These are phyloP conservation scores for Kodamaea sagamina DNA, from an alignment of 805 yeast species.

Conservation along the genomic window DNA sequence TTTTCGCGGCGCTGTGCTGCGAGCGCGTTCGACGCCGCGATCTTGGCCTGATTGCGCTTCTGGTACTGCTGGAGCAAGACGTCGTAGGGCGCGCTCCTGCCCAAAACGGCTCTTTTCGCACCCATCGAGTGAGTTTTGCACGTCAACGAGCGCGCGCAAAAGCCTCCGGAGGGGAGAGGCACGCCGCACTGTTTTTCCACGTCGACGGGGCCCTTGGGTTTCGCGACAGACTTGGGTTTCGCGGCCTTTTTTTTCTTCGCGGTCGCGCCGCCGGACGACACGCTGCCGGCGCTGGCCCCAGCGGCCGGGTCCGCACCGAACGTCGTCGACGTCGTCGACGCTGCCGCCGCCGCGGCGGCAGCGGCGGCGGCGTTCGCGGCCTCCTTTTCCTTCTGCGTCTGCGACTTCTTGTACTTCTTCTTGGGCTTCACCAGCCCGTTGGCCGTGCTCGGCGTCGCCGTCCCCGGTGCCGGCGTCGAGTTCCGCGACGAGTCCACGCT, in stretches of 20 bases:
- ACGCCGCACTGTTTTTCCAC: conserved; percentile 97
- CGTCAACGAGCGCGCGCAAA: conserved; percentile 92
- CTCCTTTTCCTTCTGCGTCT: conserved; percentile 46
- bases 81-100: conserved; percentile 92
- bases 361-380: conserved; percentile 51
- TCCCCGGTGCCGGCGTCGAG: conserved; percentile 35
- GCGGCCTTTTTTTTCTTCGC: conserved; percentile 36
- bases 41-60: conserved; percentile 86
- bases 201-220: conserved; percentile 81
- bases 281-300: not conserved
- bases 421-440: conserved; percentile 34
- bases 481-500: conserved; percentile 44
- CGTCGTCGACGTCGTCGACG: conserved; percentile 6
- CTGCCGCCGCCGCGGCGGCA: conserved; percentile 40
- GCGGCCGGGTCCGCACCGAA: conserved; percentile 12
- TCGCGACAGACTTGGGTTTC: conserved; percentile 45
- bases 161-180: conserved; percentile 88
- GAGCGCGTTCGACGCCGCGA: conserved; percentile 79
- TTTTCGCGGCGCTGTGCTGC: conserved; percentile 77
- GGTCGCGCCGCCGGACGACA: conserved; percentile 14
- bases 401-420: conserved; percentile 46
- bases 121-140: conserved; percentile 99
- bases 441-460: conserved; percentile 15
- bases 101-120: conserved; percentile 92
- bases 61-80: conserved; percentile 85